Percentiles rank a stretch among this genome's conserved stretches.
phyloP scores from a whole-genome alignment of 441 rosid species.

The Erysimum pusillum region DNA sequence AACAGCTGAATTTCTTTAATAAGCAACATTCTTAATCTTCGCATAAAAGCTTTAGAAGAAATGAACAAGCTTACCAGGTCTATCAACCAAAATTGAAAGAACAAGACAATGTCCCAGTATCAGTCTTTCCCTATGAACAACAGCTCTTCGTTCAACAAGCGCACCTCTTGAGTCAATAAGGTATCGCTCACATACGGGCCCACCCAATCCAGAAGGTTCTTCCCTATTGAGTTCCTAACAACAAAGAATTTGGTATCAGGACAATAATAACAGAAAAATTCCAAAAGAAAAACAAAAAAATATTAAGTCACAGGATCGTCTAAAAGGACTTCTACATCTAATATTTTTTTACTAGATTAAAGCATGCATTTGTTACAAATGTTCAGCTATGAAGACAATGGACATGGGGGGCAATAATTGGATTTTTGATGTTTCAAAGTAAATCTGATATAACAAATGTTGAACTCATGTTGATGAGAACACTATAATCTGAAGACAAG shows the following conservation, averaged over 20 bases:
- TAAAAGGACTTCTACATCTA: background rate
- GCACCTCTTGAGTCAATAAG: conserved; percentile 93
- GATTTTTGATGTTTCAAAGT: background rate
- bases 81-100: conserved; percentile 82
- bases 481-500: background rate
- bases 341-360: background rate
- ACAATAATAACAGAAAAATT: conserved; percentile 16
- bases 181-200: conserved; percentile 77
- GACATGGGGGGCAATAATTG: background rate
- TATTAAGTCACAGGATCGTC: conserved; percentile 6
- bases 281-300: background rate
- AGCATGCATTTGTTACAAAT: conserved; percentile 7
- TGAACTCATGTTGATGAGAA: conserved; percentile 2
- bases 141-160: conserved; percentile 88
- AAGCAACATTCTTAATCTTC: conserved; percentile 11
- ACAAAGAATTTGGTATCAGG: conserved; percentile 32
- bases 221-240: conserved; percentile 89
- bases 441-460: background rate
- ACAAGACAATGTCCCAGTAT: conserved; percentile 92
- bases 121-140: conserved; percentile 86
- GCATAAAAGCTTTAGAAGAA: conserved; percentile 11
- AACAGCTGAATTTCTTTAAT: conserved; percentile 17
- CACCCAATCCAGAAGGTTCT: conserved; percentile 96
- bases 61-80: conserved; percentile 68
- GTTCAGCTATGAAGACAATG: conserved; percentile 20